A percentile compares a stretch with the other conserved stretches of the same genome.
phyloP scores from a whole-genome alignment of 2,329 filamentous ascomycete genomes.

The Aspergillus sojae region DNA sequence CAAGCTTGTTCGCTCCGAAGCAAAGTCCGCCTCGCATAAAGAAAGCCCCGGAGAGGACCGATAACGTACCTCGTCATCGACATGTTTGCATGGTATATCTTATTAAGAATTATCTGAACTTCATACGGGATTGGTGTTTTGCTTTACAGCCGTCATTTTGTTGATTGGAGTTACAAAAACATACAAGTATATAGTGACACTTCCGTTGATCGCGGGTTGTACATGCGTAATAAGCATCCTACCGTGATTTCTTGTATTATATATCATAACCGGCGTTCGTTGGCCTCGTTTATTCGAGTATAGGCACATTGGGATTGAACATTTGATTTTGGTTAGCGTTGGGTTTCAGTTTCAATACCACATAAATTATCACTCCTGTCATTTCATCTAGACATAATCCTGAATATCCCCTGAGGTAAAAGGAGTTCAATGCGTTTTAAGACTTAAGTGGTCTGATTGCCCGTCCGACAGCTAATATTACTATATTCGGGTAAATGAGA shows the following conservation, averaged over 20 bases:
- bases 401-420: not conserved
- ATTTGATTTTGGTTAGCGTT: not conserved
- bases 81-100: not conserved
- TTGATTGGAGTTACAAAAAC: not conserved
- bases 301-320: not conserved
- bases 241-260: not conserved
- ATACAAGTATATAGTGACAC: not conserved
- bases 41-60: not conserved
- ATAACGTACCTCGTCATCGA: not conserved
- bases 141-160: not conserved
- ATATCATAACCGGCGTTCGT: not conserved
- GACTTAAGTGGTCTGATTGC: not conserved
- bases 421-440: too few species aligned
- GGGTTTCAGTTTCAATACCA: not conserved
- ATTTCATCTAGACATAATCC: not conserved
- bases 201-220: not conserved
- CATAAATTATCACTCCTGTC: not conserved
- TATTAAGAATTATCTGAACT: not conserved
- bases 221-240: not conserved
- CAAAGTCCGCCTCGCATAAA: not conserved
- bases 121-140: not conserved
- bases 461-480: not conserved
- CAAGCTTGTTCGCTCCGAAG: slow-evolving; percentile 18
- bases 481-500: too few species aligned
- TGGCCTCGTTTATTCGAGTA: not conserved